These are phyloP conservation scores for Scutellaria baicalensis DNA, from an alignment of 257 asterid genomes.

Conservation along the genomic window DNA sequence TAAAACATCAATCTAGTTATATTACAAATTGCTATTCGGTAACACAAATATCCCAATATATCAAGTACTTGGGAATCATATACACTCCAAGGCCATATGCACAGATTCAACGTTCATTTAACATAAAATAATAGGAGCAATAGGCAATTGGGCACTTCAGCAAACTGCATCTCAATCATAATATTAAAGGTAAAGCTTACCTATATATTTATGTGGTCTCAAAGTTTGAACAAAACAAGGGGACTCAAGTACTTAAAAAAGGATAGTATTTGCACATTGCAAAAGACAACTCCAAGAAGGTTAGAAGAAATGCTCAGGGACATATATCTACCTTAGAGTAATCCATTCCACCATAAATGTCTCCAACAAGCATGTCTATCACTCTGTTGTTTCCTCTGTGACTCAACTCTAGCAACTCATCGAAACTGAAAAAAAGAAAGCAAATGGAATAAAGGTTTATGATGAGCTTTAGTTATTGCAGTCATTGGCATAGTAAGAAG, in stretches of 20 bases:
- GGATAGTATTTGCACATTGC: not conserved
- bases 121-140: not conserved
- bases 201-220: not conserved
- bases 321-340: constrained; percentile 55
- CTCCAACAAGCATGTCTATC: constrained; percentile 98
- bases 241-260: not conserved
- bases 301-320: not conserved
- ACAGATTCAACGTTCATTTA: not conserved
- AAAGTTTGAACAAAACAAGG: not conserved
- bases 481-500: not conserved
- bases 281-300: not conserved
- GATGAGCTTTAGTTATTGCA: not conserved
- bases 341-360: constrained; percentile 80
- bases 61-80: not conserved
- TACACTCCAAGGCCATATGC: not conserved
- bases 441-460: constrained; percentile 1
- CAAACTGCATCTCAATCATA: not conserved
- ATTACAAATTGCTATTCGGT: not conserved
- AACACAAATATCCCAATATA: not conserved
- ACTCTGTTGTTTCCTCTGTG: constrained; percentile 75
- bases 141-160: not conserved
- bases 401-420: constrained; percentile 85
- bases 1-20: not conserved
- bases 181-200: not conserved
- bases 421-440: constrained; percentile 50